Percentiles rank a stretch among this genome's conserved stretches.
Evolutionary conservation across 441 rosid genomes (phyloP).

Genomic region (Populus hybrid): DNA sequence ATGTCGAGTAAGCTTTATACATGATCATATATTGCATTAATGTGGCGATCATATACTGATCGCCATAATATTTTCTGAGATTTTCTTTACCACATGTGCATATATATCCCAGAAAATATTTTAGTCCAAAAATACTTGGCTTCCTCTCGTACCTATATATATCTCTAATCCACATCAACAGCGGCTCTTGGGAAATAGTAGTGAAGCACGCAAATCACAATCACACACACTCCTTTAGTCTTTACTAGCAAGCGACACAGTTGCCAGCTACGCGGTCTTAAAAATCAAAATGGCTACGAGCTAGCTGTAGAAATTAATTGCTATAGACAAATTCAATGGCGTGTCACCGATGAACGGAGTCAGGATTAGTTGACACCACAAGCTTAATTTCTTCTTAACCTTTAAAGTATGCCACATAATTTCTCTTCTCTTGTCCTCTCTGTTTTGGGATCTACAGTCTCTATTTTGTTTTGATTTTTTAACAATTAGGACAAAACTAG

Average conservation of each 20-base stretch:
- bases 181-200: not conserved
- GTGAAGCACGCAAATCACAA: not conserved
- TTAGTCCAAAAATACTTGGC: not conserved
- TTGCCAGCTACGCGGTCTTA: slow-evolving; percentile 13
- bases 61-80: not conserved
- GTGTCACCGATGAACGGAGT: not conserved
- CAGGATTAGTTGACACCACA: slow-evolving; percentile 21
- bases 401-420: slow-evolving; percentile 22
- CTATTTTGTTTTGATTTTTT: too few relatives aligned
- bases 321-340: not conserved
- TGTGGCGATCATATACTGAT: too few relatives aligned
- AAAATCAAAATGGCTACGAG: not conserved
- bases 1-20: not conserved
- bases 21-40: too few relatives aligned
- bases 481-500: too few relatives aligned
- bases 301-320: not conserved
- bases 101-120: not conserved
- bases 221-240: not conserved
- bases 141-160: not conserved
- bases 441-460: not conserved
- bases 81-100: not conserved
- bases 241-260: slow-evolving; percentile 6
- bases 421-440: not conserved
- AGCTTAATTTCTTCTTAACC: slow-evolving; percentile 11
- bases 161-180: not conserved